Evolutionary conservation across 345 rosid genomes (phyloP).

Genomic region (Tarenaya hassleriana): DNA sequence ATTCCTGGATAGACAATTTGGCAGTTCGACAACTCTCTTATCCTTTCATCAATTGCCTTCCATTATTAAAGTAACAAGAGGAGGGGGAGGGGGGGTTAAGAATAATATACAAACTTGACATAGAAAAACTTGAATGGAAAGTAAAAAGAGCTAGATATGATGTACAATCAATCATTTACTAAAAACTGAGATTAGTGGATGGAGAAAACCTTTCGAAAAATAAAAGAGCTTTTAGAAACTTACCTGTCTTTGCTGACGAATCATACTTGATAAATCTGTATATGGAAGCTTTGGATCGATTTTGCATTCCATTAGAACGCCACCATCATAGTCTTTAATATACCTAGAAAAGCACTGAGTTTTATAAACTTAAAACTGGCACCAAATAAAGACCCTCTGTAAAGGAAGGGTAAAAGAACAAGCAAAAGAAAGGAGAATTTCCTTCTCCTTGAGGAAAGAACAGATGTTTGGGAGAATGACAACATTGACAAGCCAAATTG

Average conservation of each 20-base stretch:
- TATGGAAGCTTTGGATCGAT: constrained; percentile 96
- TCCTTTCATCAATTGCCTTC: constrained; percentile 96
- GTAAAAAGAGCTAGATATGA: not conserved
- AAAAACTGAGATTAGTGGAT: not conserved
- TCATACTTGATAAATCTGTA: constrained; percentile 86
- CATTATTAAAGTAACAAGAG: constrained; percentile 12
- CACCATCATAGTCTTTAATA: constrained; percentile 98
- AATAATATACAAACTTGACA: constrained; percentile 15
- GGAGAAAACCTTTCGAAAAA: constrained; percentile 1
- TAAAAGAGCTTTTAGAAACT: constrained; percentile 3
- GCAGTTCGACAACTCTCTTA: constrained; percentile 87
- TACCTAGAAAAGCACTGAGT: constrained; percentile 37
- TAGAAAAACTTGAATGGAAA: constrained; percentile 8
- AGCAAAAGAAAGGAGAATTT: constrained; percentile 9
- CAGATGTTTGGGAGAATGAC: too few relatives aligned
- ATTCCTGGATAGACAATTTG: constrained; percentile 67
- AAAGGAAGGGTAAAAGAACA: too few relatives aligned
- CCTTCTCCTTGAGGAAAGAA: not conserved
- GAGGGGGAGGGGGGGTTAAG: constrained; percentile 12
- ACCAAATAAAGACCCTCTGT: too few relatives aligned
- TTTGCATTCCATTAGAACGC: constrained; percentile 98
- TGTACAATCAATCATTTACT: not conserved
- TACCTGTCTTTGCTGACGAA: constrained; percentile 89
- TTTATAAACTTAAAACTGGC: constrained; percentile 10
- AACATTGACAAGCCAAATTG: too few relatives aligned